Evolutionary conservation across 768 basidiomycete species (phyloP).

Genomic region (Candolleomyces eurysporus): DNA sequence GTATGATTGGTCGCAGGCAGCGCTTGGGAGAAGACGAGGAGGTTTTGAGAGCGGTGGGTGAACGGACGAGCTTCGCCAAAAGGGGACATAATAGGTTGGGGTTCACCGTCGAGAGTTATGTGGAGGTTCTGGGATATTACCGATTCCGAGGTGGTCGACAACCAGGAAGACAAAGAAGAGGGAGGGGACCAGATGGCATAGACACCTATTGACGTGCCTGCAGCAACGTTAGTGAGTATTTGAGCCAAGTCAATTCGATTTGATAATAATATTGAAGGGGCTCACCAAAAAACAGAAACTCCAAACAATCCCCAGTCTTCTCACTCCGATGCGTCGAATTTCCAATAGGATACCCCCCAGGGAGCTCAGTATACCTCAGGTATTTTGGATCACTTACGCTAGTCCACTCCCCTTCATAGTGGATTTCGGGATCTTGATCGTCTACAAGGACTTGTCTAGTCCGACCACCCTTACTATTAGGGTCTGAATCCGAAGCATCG

Average conservation of each 20-base stretch:
- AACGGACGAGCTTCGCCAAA: slow-evolving; percentile 10
- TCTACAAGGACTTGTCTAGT: slow-evolving; percentile 19
- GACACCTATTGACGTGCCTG: not conserved
- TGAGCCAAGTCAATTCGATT: too few relatives aligned
- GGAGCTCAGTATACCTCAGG: slow-evolving; percentile 2
- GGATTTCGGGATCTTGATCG: slow-evolving; percentile 19
- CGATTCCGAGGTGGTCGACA: too few relatives aligned
- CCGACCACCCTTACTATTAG: too few relatives aligned
- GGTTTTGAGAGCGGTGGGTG: slow-evolving; percentile 14
- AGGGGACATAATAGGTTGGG: slow-evolving; percentile 15
- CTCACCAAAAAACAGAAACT: slow-evolving; percentile 13
- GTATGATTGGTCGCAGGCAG: slow-evolving; percentile 18
- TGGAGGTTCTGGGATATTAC: slow-evolving; percentile 17
- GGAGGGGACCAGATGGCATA: not conserved
- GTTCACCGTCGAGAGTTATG: slow-evolving; percentile 16
- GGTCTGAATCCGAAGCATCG: too few relatives aligned
- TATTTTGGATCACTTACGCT: not conserved
- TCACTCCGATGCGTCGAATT: slow-evolving; percentile 16
- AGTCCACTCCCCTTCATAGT: slow-evolving; percentile 19
- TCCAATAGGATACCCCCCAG: slow-evolving; percentile 15
- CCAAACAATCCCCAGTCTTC: slow-evolving; percentile 14
- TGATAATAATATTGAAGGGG: too few relatives aligned
- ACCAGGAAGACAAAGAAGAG: too few relatives aligned
- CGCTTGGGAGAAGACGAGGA: slow-evolving; percentile 12
- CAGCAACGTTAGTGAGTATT: slow-evolving; percentile 12